Percentiles rank a stretch among this genome's conserved stretches.
Conservation (phyloP, 225 moss, liverwort and hornwort species). For the Rhytidiadelphus loreus region DNA sequence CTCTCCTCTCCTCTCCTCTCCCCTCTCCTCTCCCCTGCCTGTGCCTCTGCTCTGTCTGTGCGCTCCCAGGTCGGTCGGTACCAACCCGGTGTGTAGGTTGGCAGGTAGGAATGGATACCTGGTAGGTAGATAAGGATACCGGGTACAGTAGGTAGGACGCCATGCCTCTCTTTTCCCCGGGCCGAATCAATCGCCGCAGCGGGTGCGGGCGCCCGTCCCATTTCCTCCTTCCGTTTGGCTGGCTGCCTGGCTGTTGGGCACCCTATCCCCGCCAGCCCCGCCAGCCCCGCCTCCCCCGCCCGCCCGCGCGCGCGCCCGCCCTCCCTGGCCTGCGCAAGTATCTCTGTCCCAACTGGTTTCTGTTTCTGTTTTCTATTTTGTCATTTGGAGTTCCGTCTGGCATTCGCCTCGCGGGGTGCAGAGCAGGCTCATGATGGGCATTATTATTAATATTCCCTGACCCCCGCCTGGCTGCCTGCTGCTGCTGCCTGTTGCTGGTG, state of each 20-base stretch:
- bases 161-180: not conserved
- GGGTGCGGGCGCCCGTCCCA: not conserved
- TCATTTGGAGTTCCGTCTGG: not conserved
- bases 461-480: not conserved
- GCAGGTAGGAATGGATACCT: not conserved
- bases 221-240: not conserved
- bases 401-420: not conserved
- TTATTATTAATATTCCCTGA: slow-evolving; percentile 17
- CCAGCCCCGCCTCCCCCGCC: no score
- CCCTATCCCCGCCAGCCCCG: no score
- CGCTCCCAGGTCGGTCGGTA: not conserved
- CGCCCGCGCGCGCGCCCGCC: no score
- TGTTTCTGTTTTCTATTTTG: not conserved
- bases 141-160: not conserved
- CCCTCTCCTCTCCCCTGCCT: not conserved
- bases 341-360: slow-evolving; percentile 14
- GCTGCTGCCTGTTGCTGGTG: not conserved
- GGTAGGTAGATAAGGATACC: not conserved
- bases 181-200: not conserved
- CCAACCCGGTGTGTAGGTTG: not conserved
- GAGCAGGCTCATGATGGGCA: slow-evolving; percentile 1
- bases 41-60: not conserved
- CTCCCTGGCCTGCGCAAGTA: slow-evolving; percentile 13
- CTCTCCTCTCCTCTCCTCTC: no score
- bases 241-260: not conserved